Base-by-base conservation (phyloP, 2,329 filamentous ascomycete genomes). In the Talaromyces sp. region DNA sequence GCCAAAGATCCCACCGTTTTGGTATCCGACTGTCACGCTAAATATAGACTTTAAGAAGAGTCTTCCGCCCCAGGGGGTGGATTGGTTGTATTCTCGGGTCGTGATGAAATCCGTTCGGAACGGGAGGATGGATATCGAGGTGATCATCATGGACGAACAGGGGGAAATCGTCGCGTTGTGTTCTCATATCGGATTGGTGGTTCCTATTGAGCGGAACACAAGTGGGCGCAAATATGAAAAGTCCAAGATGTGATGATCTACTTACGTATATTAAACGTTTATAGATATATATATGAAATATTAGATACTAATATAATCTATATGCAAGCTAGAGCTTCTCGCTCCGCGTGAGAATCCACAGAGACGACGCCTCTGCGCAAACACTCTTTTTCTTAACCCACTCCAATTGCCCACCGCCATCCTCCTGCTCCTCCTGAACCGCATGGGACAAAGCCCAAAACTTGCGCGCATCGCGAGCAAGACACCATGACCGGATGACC, bases 21-120 rank as follows among this genome's bases (percentile, higher is more conserved):
- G 90, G 91, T 92, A 91, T 73, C 90, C 90, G 0, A 96, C 91
- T 0, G 76, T 96, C 1, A 79, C 88, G 19, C 77, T 95, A 73
- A 92, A 91, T 73, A 71, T 96, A 25, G 91, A 96, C 68, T 80
- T 93, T 45, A 95, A 94, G 80, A 91, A 89, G 73, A 75, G 83
- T 7, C 74, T 96, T 52, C 90, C 90, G 0, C 77, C 79, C 3
- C 85, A 86, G 49, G 91, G 91, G 0, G 86, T 87, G 1, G 87
- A 91, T 73, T 95, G 90, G 88, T 73, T 96, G 62, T 89, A 89
- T 70, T 81, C 88, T 47, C 82, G 90, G 37, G 82, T 89, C 13
- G 82, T 85, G 63, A 82, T 87, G 4, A 93, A 91, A 77, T 80
- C 83, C 75, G 85, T 93, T 49, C 83, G 82, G 69, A 88, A 92